Conservation (phyloP, 345 rosid genomes). For the Dovyalis caffra region DNA sequence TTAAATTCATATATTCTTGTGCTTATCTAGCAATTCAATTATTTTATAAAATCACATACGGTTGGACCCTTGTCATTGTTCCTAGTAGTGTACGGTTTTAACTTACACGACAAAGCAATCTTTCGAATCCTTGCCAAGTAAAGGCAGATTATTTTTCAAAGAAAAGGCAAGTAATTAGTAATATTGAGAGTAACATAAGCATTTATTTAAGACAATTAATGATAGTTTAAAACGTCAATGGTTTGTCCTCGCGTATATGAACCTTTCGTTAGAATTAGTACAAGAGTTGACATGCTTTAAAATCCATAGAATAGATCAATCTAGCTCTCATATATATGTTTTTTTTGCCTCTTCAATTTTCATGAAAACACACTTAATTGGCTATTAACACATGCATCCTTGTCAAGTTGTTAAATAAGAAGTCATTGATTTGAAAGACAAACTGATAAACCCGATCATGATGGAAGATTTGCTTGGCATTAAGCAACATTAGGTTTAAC, state of each 20-base stretch:
- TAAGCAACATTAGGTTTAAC: too few relatives aligned
- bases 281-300: background rate
- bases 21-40: background rate
- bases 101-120: constrained; percentile 2
- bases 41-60: background rate
- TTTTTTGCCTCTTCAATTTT: too few relatives aligned
- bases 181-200: background rate
- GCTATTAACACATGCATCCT: too few relatives aligned
- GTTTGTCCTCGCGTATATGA: background rate
- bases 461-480: too few relatives aligned
- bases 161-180: background rate
- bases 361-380: too few relatives aligned
- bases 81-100: constrained; percentile 6
- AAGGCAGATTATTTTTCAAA: background rate
- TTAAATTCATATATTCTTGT: background rate
- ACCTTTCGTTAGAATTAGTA: background rate
- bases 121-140: background rate
- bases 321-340: too few relatives aligned
- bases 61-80: constrained; percentile 14
- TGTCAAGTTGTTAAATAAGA: background rate
- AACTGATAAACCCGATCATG: background rate
- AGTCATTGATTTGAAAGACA: background rate
- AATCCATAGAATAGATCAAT: background rate
- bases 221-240: background rate
- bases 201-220: background rate